phyloP scores from a whole-genome alignment of 139 green algal genomes.

The Closterium sp. region DNA sequence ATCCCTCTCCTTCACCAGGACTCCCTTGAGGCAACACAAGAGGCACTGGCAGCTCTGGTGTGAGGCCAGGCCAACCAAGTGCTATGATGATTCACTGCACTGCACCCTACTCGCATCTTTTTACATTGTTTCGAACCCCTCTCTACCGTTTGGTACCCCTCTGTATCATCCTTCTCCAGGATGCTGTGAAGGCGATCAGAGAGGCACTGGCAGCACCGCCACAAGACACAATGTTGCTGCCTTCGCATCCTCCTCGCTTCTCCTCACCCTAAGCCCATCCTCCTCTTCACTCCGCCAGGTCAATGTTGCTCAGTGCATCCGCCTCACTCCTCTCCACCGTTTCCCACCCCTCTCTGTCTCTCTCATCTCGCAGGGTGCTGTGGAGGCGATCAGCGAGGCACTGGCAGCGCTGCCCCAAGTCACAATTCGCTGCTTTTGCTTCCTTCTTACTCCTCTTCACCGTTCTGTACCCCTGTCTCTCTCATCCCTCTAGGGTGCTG shows the following conservation, averaged over 20 bases:
- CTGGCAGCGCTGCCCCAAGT: constrained; percentile 79
- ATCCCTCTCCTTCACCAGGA: no score
- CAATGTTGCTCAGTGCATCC: no score
- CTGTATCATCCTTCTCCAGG: constrained; percentile 51
- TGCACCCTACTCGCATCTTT: no score
- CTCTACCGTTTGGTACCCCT: no score
- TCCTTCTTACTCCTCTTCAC: not conserved
- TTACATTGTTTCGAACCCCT: no score
- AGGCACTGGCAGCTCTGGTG: constrained; percentile 72
- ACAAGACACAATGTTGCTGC: constrained; percentile 81
- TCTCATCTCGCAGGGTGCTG: constrained; percentile 56
- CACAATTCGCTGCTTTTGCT: constrained; percentile 69
- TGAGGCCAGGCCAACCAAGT: no score
- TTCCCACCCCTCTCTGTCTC: no score
- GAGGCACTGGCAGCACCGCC: constrained; percentile 70
- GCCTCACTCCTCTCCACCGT: no score
- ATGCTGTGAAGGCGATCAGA: constrained; percentile 88
- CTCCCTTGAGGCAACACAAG: constrained; percentile 91
- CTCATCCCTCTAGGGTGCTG: constrained; percentile 62
- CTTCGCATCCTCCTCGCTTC: not conserved
- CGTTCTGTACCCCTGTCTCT: not conserved
- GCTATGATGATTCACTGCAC: constrained; percentile 58
- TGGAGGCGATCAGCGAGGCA: constrained; percentile 88
- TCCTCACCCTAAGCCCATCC: no score
- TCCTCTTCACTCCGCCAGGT: no score